These are phyloP conservation scores for Cutaneotrichosporon daszewskae DNA, from an alignment of 1,284 basidiomycete species.

Conservation along the genomic window DNA sequence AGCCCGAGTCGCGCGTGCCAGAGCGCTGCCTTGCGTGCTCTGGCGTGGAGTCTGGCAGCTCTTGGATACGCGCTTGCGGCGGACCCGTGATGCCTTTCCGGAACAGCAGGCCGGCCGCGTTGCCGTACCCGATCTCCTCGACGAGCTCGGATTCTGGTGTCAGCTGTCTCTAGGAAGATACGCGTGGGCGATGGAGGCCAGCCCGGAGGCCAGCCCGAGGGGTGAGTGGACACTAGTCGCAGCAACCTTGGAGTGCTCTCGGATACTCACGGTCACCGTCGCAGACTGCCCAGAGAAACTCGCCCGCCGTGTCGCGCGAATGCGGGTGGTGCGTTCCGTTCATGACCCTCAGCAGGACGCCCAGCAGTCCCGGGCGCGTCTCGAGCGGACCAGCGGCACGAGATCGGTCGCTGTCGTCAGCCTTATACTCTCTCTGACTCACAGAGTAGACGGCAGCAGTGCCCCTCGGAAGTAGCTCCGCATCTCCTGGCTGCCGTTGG, in stretches of 20 bases:
- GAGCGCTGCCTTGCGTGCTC: not conserved
- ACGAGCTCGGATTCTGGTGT: slow-evolving; percentile 60
- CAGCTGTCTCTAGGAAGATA: not conserved
- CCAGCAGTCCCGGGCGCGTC: slow-evolving; percentile 63
- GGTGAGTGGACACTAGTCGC: no score
- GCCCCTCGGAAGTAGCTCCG: slow-evolving; percentile 57
- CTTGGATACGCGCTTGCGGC: slow-evolving; percentile 47
- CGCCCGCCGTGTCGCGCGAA: slow-evolving; percentile 70
- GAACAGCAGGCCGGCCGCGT: slow-evolving; percentile 85
- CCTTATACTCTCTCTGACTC: slow-evolving; percentile 15
- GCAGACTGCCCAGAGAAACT: slow-evolving; percentile 74
- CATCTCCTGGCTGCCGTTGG: slow-evolving; percentile 57
- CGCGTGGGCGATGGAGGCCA: no score
- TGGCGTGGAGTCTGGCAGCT: not conserved
- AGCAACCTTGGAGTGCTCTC: no score
- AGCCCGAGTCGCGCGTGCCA: no score
- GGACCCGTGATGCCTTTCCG: slow-evolving; percentile 73
- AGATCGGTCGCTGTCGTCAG: slow-evolving; percentile 58
- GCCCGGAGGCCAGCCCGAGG: no score
- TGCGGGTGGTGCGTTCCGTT: slow-evolving; percentile 63
- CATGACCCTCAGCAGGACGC: slow-evolving; percentile 71
- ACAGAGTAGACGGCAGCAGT: slow-evolving; percentile 66
- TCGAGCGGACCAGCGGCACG: slow-evolving; percentile 57
- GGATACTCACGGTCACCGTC: slow-evolving; percentile 69
- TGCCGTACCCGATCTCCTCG: slow-evolving; percentile 79